Percentiles rank a stretch among this genome's conserved stretches.
Evolutionary conservation across 1,139 yeast genomes (phyloP).

Genomic region (Hemisphaericaspora subhashii): DNA sequence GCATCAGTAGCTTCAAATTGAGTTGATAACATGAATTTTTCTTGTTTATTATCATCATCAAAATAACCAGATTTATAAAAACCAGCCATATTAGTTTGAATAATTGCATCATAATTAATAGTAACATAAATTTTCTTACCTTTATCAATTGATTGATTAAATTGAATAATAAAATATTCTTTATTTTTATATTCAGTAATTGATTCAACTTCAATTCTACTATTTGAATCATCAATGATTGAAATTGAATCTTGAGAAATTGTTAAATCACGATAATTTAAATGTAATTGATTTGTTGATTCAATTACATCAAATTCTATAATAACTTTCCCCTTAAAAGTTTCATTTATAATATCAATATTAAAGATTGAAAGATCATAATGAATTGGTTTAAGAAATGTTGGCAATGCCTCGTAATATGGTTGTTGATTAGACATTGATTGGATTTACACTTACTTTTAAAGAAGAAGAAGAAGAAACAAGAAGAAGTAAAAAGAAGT

Average conservation of each 20-base stretch:
- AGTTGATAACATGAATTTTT: slow-evolving; percentile 70
- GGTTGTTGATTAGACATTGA: slow-evolving; percentile 15
- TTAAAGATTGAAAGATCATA: slow-evolving; percentile 41
- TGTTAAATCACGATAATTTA: slow-evolving; percentile 44
- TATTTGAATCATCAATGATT: slow-evolving; percentile 5
- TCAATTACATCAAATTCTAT: slow-evolving; percentile 36
- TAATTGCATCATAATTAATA: slow-evolving; percentile 45
- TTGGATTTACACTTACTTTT: no score
- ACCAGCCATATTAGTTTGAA: slow-evolving; percentile 69
- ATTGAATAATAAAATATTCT: slow-evolving; percentile 30
- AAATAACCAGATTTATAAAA: slow-evolving; percentile 76
- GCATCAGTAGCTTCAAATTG: slow-evolving; percentile 89
- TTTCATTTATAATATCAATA: slow-evolving; percentile 32
- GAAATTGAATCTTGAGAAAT: slow-evolving; percentile 18
- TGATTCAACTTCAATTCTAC: slow-evolving; percentile 15
- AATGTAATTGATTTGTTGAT: slow-evolving; percentile 36
- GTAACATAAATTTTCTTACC: slow-evolving; percentile 24
- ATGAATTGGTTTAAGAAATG: slow-evolving; percentile 40
- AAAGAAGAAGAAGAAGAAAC: neutral
- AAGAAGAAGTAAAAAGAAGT: neutral
- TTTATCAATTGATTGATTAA: slow-evolving; percentile 16
- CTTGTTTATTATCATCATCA: slow-evolving; percentile 56
- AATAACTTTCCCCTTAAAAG: slow-evolving; percentile 42
- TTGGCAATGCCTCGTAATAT: slow-evolving; percentile 47
- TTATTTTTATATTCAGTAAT: slow-evolving; percentile 22